A percentile compares a stretch with the other conserved stretches of the same genome.
phyloP scores from a whole-genome alignment of 2,329 filamentous ascomycete genomes.

The Penicillium hesseltinei region DNA sequence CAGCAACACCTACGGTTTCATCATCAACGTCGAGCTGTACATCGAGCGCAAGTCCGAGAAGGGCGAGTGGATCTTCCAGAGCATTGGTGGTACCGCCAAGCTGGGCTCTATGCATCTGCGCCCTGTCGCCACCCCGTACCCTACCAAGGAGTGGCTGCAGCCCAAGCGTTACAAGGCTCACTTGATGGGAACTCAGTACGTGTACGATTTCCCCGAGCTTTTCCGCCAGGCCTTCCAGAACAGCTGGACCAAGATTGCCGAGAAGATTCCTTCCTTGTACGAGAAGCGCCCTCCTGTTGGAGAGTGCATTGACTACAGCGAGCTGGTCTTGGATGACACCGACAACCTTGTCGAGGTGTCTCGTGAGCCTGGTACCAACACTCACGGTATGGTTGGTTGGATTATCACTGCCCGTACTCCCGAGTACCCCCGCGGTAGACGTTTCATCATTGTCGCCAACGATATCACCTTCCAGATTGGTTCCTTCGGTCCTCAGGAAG shows the following conservation, averaged over 20 bases:
- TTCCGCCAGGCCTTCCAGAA: conserved; percentile 98
- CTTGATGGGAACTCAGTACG: conserved; percentile 98
- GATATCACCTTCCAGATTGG: conserved; percentile 99
- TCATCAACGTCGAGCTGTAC: conserved; percentile 96
- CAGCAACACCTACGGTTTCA: conserved; percentile 96
- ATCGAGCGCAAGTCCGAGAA: conserved; percentile 97
- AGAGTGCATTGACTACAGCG: conserved; percentile 89
- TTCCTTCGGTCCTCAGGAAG: conserved; percentile 93
- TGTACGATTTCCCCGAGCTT: conserved; percentile 98
- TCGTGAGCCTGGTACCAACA: conserved; percentile 92
- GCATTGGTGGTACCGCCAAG: conserved; percentile 91
- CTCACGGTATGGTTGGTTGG: conserved; percentile 98
- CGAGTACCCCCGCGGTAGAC: conserved; percentile 87
- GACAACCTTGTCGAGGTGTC: conserved; percentile 91
- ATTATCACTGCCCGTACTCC: conserved; percentile 91
- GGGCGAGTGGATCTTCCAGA: conserved; percentile 98
- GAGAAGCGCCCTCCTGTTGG: conserved; percentile 80
- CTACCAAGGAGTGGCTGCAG: conserved; percentile 97
- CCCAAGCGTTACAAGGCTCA: conserved; percentile 99
- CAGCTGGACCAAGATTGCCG: conserved; percentile 76
- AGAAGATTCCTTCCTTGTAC: conserved; percentile 69
- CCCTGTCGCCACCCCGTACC: conserved; percentile 86
- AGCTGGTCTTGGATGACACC: conserved; percentile 90
- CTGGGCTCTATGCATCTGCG: conserved; percentile 93
- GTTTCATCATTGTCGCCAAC: conserved; percentile 96